Percentiles rank a stretch among this genome's conserved stretches.
Evolutionary conservation across 345 rosid species (phyloP).

Genomic region (Eucalyptus camaldulensis): DNA sequence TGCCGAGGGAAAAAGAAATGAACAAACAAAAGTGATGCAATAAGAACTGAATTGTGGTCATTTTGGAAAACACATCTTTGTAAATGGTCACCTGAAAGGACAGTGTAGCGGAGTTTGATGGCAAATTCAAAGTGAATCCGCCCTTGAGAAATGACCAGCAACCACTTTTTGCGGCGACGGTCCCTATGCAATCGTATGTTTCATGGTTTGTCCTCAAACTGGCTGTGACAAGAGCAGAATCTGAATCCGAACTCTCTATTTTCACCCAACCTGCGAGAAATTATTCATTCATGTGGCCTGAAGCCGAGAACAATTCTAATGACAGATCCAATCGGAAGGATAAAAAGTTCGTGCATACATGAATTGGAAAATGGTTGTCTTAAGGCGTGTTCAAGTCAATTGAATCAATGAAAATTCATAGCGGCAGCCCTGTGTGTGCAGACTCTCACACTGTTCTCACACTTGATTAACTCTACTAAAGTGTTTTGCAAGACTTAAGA

Average conservation of each 20-base stretch:
- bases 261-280: constrained; percentile 50
- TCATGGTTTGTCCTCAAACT: constrained; percentile 39
- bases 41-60: neutral
- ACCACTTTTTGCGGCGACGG: constrained; percentile 43
- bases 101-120: constrained; percentile 30
- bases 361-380: neutral
- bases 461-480: neutral
- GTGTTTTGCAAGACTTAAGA: neutral
- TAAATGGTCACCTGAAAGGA: constrained; percentile 32
- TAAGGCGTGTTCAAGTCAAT: neutral
- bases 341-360: neutral
- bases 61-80: neutral
- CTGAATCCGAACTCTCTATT: constrained; percentile 38
- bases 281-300: neutral
- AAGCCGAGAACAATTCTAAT: neutral
- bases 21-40: neutral
- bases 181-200: constrained; percentile 43
- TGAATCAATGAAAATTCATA: neutral
- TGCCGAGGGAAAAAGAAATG: neutral
- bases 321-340: neutral
- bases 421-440: neutral
- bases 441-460: neutral
- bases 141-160: constrained; percentile 99
- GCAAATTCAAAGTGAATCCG: constrained; percentile 49
- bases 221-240: constrained; percentile 41